Base-by-base conservation (phyloP, 2,329 filamentous ascomycete genomes). In the Clarireedia paspali region DNA sequence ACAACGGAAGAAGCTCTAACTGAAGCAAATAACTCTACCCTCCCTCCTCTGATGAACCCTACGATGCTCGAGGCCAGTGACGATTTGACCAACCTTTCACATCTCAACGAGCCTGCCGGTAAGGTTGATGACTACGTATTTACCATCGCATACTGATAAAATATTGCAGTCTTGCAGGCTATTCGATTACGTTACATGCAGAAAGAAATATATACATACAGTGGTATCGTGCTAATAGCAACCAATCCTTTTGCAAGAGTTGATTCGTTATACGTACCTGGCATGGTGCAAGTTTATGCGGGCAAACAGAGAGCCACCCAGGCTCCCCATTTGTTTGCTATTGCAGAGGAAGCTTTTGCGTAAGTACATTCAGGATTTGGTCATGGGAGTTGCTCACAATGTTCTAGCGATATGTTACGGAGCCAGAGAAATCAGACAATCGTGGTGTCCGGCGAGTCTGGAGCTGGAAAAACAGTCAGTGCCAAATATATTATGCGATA, bases 401-500 rank as follows among this genome's bases (percentile, higher is more conserved):
- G 4, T 55, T 27, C 65, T 42, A 94, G 89, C 70, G 94, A 99
- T 77, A 99, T 99, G 94, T 75, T 99, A 70, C 88, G 94, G 63
- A 94, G 96, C 75, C 81, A 82, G 65, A 91, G 91, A 74, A 99
- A 99, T 74, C 94, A 99, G 77, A 99, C 94, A 40, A 89, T 99
- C 61, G 94, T 99, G 53, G 94, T 99, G n/a, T 99, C 94, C 38
- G 94, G 94, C 71, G 94, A 99, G 74, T 99, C 94, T 54, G 94
- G 94, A 81, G 94, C 94, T 62, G 94, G 94, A 69, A 99, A 99
- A 77, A 99, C 94, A 5, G 94, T 99, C 71, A 97, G 92, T 74
- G 94, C 94, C 66, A 99, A 99, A 77, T 97, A 99, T 75, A 97
- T 99, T 71, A 99, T 99, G 94, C 85, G 94, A 68, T 99, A 99